Base-by-base conservation (phyloP, 768 basidiomycete species). In the Pseudohyphozyma bogoriensis region DNA sequence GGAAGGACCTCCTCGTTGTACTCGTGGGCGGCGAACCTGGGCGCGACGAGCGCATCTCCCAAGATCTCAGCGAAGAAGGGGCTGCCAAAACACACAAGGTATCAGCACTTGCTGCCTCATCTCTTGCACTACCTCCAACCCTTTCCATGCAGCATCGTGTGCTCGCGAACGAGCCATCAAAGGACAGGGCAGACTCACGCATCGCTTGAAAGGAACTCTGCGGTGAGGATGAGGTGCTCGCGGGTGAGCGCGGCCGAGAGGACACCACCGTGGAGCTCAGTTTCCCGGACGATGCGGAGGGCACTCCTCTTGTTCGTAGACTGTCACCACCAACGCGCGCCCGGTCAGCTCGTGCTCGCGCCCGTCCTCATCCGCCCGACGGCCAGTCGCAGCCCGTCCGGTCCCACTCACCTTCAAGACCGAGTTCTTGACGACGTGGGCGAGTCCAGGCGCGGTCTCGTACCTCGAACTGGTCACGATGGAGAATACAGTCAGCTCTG, bases 381-480 rank as follows among this genome's bases (percentile, higher is more conserved):
- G 13, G 18, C 44, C 44, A 11, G 18, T 45, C 44, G 13, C 44
- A 45, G 24, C 15, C 11, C 44, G 13, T n/a, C 44, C 10, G 9
- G 8, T 33, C 31, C 47, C 32, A 72, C 83, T 51, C 67, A 96
- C 93, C 86, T 95, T 96, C 84, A 93, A 97, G 61, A 91, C 86
- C 81, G 91, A 96, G 82, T 90, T 92, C 81, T 95, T 95, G 75
- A 96, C 80, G 63, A 83, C 85, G 78, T 93, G 88, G 3, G 93
- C 91, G 60, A 90, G 82, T 69, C 93, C 93, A 45, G 89, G 82
- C 72, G 85, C 85, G 64, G 83, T 76, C 79, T 99, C 87, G 73
- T 83, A 91, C 70, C 95, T 79, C 71, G 84, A 84, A 56, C n/a
- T n/a, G n/a, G n/a, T n/a, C n/a, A n/a, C n/a, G n/a, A n/a, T n/a